These are phyloP conservation scores for Phytophthora idaei DNA, from an alignment of 352 stramenopile species.

Conservation along the genomic window DNA sequence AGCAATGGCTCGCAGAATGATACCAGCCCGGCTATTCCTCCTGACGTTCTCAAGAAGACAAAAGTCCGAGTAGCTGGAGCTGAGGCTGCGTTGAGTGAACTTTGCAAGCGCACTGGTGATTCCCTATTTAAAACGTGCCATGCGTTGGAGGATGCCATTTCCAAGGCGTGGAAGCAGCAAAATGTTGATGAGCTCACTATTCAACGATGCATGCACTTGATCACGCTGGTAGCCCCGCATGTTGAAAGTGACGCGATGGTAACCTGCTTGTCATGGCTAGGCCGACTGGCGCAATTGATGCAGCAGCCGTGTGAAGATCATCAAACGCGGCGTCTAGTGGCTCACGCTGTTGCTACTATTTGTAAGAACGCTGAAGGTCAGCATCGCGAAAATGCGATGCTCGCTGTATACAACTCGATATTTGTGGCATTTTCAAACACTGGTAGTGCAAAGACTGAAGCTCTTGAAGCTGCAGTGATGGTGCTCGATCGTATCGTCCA, in stretches of 20 bases:
- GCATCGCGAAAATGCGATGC: slow-evolving; percentile 48
- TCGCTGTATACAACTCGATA: slow-evolving; percentile 54
- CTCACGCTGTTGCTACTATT: slow-evolving; percentile 53
- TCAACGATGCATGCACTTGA: slow-evolving; percentile 58
- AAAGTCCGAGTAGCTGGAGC: slow-evolving; percentile 52
- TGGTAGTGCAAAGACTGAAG: slow-evolving; percentile 17
- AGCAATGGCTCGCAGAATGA: slow-evolving; percentile 9
- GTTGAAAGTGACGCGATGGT: slow-evolving; percentile 35
- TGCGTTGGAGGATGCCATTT: slow-evolving; percentile 43
- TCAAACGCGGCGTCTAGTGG: slow-evolving; percentile 40
- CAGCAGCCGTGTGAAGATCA: slow-evolving; percentile 29
- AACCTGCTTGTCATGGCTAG: slow-evolving; percentile 55
- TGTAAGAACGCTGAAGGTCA: slow-evolving; percentile 37
- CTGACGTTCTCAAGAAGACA: slow-evolving; percentile 39
- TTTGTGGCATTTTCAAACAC: slow-evolving; percentile 41
- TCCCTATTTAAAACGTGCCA: slow-evolving; percentile 44
- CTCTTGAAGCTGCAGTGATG: slow-evolving; percentile 52
- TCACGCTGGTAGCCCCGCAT: slow-evolving; percentile 44
- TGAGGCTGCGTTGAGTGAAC: slow-evolving; percentile 41
- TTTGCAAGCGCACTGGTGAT: slow-evolving; percentile 42
- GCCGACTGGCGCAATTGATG: slow-evolving; percentile 34
- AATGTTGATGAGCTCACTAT: slow-evolving; percentile 38
- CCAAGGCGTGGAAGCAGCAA: slow-evolving; percentile 39
- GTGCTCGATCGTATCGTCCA: slow-evolving; percentile 62
- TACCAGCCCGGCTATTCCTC: slow-evolving; percentile 3